Evolutionary conservation across 768 basidiomycete genomes (phyloP), one percentile per base, ranked within the genome.

Genomic region (Trametes cubensis): DNA sequence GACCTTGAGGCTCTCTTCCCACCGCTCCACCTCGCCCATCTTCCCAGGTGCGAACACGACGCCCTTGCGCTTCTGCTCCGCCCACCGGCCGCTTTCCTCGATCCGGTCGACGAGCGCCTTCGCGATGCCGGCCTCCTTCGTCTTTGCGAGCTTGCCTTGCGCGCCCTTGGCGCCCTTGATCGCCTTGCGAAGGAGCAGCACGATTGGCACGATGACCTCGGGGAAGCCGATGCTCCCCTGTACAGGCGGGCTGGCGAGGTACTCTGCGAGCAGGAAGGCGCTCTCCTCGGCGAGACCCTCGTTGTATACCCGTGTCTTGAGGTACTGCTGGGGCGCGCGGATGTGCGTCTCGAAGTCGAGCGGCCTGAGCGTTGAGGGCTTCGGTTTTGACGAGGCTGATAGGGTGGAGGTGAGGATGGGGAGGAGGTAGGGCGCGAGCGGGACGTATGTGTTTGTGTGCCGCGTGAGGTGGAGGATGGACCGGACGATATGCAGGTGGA

Each of bases 181-280:
- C 57, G 84, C 80, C 66, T 89, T 88, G 46, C 86, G 85, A 53
- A 99, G 78, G 1, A 84, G 78, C 13, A 91, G 81, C 17, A 87
- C 76, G 40, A 95, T 78, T 3, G 95, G 95, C 14, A 98, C 84
- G 15, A 86, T 80, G 42, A 96, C 81, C 76, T 99, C 97, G 2
- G 97, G 96, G 81, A 97, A 98, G 0, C 93, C 93, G 61, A 98
- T 87, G 73, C 89, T 92, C 0, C 86, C 89, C 51, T 92, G 89
- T 0, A 95, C 86, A 0, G 84, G 77, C 10, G 76, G 66, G 34
- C 85, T 87, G 30, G 86, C 81, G 55, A 94, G 84, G 86, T 91
- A 94, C 69, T 95, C 94, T 1, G 87, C 87, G 23, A 96, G 79
- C 26, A 93, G 74, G 75, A 85, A 96, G 6, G 81, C 73, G 17